phyloP scores from a whole-genome alignment of 768 basidiomycete species.

The Boletus eberwhitei region DNA sequence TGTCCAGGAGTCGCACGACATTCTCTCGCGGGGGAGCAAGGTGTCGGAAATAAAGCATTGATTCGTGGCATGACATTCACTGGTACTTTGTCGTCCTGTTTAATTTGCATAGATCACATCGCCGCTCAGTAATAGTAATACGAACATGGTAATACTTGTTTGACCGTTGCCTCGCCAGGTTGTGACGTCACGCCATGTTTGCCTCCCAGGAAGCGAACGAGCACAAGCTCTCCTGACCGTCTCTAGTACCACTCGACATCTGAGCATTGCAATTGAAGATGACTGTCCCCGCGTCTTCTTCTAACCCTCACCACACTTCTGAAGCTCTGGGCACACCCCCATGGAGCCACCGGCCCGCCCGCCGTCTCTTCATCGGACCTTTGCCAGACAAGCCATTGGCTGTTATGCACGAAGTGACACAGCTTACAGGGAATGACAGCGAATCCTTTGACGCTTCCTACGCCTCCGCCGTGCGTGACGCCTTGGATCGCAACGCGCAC shows the following conservation, averaged over 20 bases:
- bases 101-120: slow-evolving; percentile 16
- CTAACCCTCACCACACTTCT: background rate
- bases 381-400: slow-evolving; percentile 62
- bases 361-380: slow-evolving; percentile 72
- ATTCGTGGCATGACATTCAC: slow-evolving; percentile 9
- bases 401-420: slow-evolving; percentile 33
- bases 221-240: background rate
- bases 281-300: slow-evolving; percentile 7
- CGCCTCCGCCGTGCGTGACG: slow-evolving; percentile 31
- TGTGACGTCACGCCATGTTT: slow-evolving; percentile 27
- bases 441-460: slow-evolving; percentile 34
- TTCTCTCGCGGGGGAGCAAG: slow-evolving; percentile 38
- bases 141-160: background rate
- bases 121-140: slow-evolving; percentile 19
- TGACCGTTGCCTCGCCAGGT: background rate
- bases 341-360: slow-evolving; percentile 26
- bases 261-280: slow-evolving; percentile 1
- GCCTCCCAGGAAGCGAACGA: background rate
- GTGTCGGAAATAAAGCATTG: slow-evolving; percentile 27
- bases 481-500: slow-evolving; percentile 58
- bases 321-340: background rate
- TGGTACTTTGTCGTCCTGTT: slow-evolving; percentile 1
- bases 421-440: slow-evolving; percentile 26
- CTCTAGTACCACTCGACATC: background rate
- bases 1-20: slow-evolving; percentile 56